phyloP scores from a whole-genome alignment of 2,329 filamentous ascomycete species.

The Colletotrichum neosansevieriae region DNA sequence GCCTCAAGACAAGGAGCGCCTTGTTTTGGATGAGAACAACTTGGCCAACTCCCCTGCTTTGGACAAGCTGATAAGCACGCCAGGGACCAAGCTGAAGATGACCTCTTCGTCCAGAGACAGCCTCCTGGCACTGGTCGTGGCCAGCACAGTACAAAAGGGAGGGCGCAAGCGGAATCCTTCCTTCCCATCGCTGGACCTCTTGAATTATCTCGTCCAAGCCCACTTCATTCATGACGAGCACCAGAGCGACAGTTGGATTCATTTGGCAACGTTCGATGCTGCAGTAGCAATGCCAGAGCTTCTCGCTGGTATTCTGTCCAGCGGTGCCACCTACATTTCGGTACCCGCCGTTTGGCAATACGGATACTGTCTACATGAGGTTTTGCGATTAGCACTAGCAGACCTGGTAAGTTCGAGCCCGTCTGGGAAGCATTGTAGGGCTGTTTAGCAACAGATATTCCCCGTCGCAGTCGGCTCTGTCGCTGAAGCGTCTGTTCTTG shows the following conservation, averaged over 20 bases:
- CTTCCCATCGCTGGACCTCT: conserved; percentile 53
- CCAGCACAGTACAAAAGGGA: conserved; percentile 45
- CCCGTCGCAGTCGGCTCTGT: no score
- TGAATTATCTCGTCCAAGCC: conserved; percentile 53
- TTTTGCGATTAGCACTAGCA: conserved; percentile 48
- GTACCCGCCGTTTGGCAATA: conserved; percentile 53
- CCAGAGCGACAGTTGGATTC: conserved; percentile 44
- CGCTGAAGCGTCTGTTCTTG: no score
- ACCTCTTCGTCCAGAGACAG: conserved; percentile 46
- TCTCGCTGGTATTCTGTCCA: conserved; percentile 51
- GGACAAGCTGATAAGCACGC: conserved; percentile 29
- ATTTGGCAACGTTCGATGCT: conserved; percentile 52
- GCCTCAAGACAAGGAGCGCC: conserved; percentile 31
- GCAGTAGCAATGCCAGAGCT: conserved; percentile 52
- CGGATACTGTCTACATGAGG: conserved; percentile 56
- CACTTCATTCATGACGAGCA: conserved; percentile 46
- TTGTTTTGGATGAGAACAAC: conserved; percentile 26
- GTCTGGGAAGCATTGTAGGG: no score
- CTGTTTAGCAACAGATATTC: no score
- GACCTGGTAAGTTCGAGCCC: conserved; percentile 34
- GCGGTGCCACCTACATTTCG: conserved; percentile 52
- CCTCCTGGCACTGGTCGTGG: conserved; percentile 47
- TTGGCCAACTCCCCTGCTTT: conserved; percentile 35
- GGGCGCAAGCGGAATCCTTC: conserved; percentile 48
- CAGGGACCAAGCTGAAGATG: conserved; percentile 40